A percentile compares a stretch with the other conserved stretches of the same genome.
Evolutionary conservation across 1,139 yeast species (phyloP).

Genomic region (Kodamaea alishanica): DNA sequence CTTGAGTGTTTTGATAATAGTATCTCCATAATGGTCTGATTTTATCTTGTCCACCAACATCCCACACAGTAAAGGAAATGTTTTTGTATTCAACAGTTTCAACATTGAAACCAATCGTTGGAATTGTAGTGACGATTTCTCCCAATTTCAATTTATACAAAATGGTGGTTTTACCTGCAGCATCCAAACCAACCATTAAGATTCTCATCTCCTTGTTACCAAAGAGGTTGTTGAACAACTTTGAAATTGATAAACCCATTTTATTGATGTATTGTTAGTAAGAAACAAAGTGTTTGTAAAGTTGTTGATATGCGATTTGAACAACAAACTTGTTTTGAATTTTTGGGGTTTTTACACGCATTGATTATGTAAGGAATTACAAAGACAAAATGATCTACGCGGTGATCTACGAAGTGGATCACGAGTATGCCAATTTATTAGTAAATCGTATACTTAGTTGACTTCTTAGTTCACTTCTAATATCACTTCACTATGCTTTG

Average conservation of each 20-base stretch:
- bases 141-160: conserved; percentile 42
- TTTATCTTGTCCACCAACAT: conserved; percentile 45
- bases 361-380: conserved; percentile 2
- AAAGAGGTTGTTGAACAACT: conserved; percentile 74
- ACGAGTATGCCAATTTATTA: too few species aligned
- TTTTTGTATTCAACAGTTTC: conserved; percentile 43
- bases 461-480: too few species aligned
- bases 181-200: conserved; percentile 43
- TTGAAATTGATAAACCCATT: conserved; percentile 85
- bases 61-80: conserved; percentile 43
- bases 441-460: too few species aligned
- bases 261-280: too few species aligned
- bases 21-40: conserved; percentile 45
- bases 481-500: too few species aligned
- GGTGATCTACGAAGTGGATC: too few species aligned
- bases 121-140: conserved; percentile 41
- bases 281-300: too few species aligned
- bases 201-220: conserved; percentile 45
- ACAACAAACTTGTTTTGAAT: conserved; percentile 11
- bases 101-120: conserved; percentile 42
- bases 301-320: conserved; percentile 3
- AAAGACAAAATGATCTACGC: not conserved
- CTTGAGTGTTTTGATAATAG: conserved; percentile 43
- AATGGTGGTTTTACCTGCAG: conserved; percentile 44
- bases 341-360: conserved; percentile 8